Conservation (phyloP, 805 yeast genomes). For the Sugiyamaella chiloensis region DNA sequence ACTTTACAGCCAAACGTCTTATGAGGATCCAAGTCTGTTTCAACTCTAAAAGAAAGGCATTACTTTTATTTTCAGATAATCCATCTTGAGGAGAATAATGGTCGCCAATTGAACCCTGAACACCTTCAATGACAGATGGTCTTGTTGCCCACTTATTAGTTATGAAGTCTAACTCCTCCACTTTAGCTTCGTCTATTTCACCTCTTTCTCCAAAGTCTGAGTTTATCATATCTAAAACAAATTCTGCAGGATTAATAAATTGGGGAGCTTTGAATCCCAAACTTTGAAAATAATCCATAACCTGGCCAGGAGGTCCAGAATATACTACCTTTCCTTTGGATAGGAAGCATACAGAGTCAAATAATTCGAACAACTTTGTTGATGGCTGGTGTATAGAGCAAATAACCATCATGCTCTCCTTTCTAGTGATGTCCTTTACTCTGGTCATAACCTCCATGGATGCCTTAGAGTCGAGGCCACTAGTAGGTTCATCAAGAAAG, state of each 20-base stretch:
- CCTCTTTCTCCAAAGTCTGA: constrained; percentile 60
- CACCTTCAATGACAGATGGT: not conserved
- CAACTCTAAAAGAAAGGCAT: constrained; percentile 25
- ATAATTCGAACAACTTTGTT: constrained; percentile 58
- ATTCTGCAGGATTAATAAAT: constrained; percentile 68
- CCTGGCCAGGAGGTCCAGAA: constrained; percentile 55
- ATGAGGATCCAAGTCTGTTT: constrained; percentile 23
- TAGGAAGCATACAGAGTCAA: constrained; percentile 60
- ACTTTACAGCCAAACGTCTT: constrained; percentile 33
- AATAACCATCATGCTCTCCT: constrained; percentile 27
- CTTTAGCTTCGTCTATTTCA: not conserved
- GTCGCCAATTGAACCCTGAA: not conserved
- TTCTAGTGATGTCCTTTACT: not conserved
- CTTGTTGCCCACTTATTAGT: not conserved
- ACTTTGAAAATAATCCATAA: constrained; percentile 52
- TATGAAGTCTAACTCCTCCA: not conserved
- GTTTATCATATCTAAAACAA: constrained; percentile 66
- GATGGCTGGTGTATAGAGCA: constrained; percentile 73
- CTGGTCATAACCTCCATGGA: constrained; percentile 36
- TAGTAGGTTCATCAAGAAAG: constrained; percentile 66
- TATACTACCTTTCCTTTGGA: constrained; percentile 74
- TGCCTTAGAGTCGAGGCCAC: constrained; percentile 66
- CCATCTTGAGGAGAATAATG: not conserved
- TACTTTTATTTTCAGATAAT: not conserved
- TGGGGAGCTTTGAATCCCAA: constrained; percentile 62